Percentiles rank a stretch among this genome's conserved stretches.
These are phyloP conservation scores for Rhynchosporium secalis DNA, from an alignment of 2,329 filamentous ascomycete species.

Conservation along the genomic window DNA sequence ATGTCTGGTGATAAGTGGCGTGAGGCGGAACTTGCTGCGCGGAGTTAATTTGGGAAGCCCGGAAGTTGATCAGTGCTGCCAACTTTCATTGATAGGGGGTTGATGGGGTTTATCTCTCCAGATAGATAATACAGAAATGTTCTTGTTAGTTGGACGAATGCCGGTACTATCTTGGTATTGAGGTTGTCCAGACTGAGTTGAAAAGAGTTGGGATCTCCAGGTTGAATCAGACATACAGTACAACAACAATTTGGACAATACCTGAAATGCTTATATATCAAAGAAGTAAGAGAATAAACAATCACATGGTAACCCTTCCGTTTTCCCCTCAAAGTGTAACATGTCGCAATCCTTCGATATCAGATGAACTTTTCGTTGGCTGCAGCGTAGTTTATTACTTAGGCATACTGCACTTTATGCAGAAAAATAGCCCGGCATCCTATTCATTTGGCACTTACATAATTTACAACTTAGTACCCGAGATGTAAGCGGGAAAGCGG, in stretches of 20 bases:
- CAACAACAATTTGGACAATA: no score
- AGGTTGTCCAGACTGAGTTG: no score
- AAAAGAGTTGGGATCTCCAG: no score
- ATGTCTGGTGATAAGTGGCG: not conserved
- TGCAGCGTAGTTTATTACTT: not conserved
- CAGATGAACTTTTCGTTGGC: conserved; percentile 9
- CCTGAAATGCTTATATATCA: not conserved
- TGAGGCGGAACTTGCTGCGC: not conserved
- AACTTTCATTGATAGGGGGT: not conserved
- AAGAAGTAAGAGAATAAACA: not conserved
- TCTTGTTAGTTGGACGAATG: no score
- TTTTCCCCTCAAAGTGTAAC: not conserved
- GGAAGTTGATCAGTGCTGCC: not conserved
- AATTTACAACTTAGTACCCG: conserved; percentile 1
- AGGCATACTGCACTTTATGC: conserved; percentile 5
- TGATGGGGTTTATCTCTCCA: not conserved
- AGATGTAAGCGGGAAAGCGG: not conserved
- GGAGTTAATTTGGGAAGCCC: not conserved
- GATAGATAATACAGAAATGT: no score
- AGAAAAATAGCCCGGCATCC: not conserved
- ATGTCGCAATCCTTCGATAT: not conserved
- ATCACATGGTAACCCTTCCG: not conserved
- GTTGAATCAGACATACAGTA: no score
- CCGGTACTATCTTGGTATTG: no score
- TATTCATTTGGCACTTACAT: not conserved